Conservation (phyloP, 2,329 filamentous ascomycete genomes). For the Aspergillus niger region DNA sequence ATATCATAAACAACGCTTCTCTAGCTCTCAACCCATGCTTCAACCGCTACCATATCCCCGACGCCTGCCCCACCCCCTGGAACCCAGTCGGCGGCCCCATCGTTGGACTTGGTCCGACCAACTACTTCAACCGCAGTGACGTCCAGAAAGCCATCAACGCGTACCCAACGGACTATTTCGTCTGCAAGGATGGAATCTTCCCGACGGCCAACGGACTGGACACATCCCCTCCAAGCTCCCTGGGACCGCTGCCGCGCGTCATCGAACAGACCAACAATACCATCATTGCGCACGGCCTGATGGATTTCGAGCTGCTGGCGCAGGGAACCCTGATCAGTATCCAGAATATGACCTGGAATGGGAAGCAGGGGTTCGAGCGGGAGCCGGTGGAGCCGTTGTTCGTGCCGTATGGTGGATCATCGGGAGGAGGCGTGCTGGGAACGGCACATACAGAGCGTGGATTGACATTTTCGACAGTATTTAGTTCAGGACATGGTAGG, state of each 20-base stretch:
- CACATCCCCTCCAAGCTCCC: slow-evolving; percentile 41
- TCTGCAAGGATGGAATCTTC: slow-evolving; percentile 40
- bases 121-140: slow-evolving; percentile 72
- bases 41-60: slow-evolving; percentile 71
- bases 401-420: slow-evolving; percentile 48
- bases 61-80: slow-evolving; percentile 69
- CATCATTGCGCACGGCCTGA: slow-evolving; percentile 70
- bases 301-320: slow-evolving; percentile 68
- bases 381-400: slow-evolving; percentile 65
- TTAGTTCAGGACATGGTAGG: slow-evolving; percentile 62
- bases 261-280: slow-evolving; percentile 74
- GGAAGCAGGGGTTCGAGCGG: slow-evolving; percentile 67
- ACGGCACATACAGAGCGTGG: slow-evolving; percentile 72
- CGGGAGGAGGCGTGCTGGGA: slow-evolving; percentile 69
- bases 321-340: slow-evolving; percentile 73
- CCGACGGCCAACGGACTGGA: slow-evolving; percentile 50
- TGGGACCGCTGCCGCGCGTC: slow-evolving; percentile 60
- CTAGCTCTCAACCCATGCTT: slow-evolving; percentile 71
- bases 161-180: slow-evolving; percentile 46
- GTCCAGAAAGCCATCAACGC: slow-evolving; percentile 69
- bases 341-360: slow-evolving; percentile 81
- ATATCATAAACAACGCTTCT: slow-evolving; percentile 58
- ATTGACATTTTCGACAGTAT: slow-evolving; percentile 68
- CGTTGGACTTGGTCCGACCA: slow-evolving; percentile 58
- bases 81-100: slow-evolving; percentile 72